These are phyloP conservation scores for Kwoniella shandongensis DNA, from an alignment of 768 basidiomycete genomes.

Conservation along the genomic window DNA sequence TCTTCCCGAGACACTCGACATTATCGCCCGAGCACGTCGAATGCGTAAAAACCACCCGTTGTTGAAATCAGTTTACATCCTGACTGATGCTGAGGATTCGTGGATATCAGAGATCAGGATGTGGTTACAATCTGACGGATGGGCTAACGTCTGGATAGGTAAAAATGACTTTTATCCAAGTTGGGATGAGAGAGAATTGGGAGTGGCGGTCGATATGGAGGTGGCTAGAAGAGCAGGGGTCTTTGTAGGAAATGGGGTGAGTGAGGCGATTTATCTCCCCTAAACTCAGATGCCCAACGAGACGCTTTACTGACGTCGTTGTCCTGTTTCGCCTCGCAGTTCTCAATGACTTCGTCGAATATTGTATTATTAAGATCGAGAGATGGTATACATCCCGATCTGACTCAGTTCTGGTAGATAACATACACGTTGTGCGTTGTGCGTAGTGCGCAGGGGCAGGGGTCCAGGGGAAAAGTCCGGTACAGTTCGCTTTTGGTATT, in stretches of 20 bases:
- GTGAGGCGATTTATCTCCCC: conserved; percentile 5
- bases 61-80: conserved; percentile 45
- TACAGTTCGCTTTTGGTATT: no score
- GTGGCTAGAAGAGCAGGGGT: conserved; percentile 49
- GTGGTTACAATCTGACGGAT: conserved; percentile 50
- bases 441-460: no score
- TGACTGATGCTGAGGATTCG: conserved; percentile 43
- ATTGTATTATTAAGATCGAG: conserved; percentile 48
- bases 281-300: no score
- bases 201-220: conserved; percentile 51
- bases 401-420: conserved; percentile 52
- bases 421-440: no score
- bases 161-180: conserved; percentile 37
- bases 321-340: no score
- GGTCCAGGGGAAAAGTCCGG: no score
- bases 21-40: conserved; percentile 49
- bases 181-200: conserved; percentile 45
- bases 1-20: conserved; percentile 43
- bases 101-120: conserved; percentile 44
- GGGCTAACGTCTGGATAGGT: conserved; percentile 45
- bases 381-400: conserved; percentile 51
- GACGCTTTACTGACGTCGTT: no score
- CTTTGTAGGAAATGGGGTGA: conserved; percentile 53
- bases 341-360: conserved; percentile 49
- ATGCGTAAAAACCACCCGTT: conserved; percentile 51